Base-by-base conservation (phyloP, 345 rosid genomes). In the Dimocarpus longan region DNA sequence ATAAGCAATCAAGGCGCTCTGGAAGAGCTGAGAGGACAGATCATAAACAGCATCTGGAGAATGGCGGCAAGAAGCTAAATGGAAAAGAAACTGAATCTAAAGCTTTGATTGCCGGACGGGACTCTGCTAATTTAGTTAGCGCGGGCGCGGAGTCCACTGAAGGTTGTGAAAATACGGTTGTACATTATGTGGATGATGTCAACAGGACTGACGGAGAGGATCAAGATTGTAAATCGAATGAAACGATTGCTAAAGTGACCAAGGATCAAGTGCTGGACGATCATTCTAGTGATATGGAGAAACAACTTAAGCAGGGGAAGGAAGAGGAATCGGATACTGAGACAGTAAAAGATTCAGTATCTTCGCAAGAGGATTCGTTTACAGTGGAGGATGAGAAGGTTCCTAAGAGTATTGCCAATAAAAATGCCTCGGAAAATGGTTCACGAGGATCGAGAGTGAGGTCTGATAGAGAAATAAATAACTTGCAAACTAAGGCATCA, bases 171-270 rank as follows among this genome's bases (percentile, higher is more conserved):
- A 86, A 83, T 1, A 56, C 89, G 83, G 91, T 85, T 83, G 82
- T 89, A 83, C 88, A 89, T 81, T 89, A 88, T 86, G 84, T 89
- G 84, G 93, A 90, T 83, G 90, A 91, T 80, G 85, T 74, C 63
- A 86, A 87, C 89, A 88, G 80, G 85, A 80, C 57, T 78, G 87
- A 82, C 37, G 84, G 44, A 73, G 78, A 76, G 48, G 83, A 84
- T 84, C 80, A 64, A 73, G 81, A 74, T 80, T 63, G 81, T 32
- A 83, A 84, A 76, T 73, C 80, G 32, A 37, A 76, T 60, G 54
- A 71, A 65, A 69, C 54, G 74, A 52, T 64, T 39, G 80, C 54
- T 2, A 78, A 76, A 78, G 68, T 54, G 32, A 82, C 70, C 46
- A 85, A 70, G 71, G 84, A 80, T 66, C 89, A 78, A 66, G 76